Conservation (phyloP, 306 rosid species). For the Acmispon strigosus region DNA sequence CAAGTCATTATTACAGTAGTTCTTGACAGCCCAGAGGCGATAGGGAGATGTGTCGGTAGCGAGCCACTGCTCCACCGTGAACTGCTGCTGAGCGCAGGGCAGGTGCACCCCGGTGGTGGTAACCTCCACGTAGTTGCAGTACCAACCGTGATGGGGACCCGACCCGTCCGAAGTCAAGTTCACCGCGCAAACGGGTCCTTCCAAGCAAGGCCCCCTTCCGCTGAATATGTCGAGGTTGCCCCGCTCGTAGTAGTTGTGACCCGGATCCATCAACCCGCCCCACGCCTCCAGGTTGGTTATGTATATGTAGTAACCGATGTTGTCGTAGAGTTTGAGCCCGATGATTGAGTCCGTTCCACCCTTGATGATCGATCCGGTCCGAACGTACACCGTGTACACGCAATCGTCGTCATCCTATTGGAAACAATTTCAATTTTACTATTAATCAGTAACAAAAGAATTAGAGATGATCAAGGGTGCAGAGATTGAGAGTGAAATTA, state of each 20-base stretch:
- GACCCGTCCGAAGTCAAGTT: conserved; percentile 77
- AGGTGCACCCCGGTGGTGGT: conserved; percentile 57
- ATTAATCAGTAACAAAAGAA: background rate
- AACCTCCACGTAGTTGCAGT: conserved; percentile 73
- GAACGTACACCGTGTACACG: conserved; percentile 45
- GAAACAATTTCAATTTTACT: background rate
- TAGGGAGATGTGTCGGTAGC: conserved; percentile 64
- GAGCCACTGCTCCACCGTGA: conserved; percentile 78
- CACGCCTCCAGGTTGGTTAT: conserved; percentile 46
- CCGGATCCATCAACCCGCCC: conserved; percentile 73
- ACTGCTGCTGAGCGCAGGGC: conserved; percentile 39
- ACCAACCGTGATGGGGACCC: conserved; percentile 78
- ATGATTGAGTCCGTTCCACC: conserved; percentile 64
- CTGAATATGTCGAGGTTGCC: conserved; percentile 88
- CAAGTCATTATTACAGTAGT: conserved; percentile 21
- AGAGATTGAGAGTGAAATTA: background rate
- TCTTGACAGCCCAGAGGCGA: conserved; percentile 31
- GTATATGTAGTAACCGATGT: conserved; percentile 24
- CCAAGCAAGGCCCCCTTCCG: conserved; percentile 61
- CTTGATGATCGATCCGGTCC: conserved; percentile 63
- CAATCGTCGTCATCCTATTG: conserved; percentile 47
- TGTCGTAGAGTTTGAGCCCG: conserved; percentile 32
- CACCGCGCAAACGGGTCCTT: conserved; percentile 42
- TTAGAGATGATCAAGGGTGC: background rate
- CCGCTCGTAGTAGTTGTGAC: conserved; percentile 61